phyloP scores from a whole-genome alignment of 805 yeast genomes.

The Candida suzukii region DNA sequence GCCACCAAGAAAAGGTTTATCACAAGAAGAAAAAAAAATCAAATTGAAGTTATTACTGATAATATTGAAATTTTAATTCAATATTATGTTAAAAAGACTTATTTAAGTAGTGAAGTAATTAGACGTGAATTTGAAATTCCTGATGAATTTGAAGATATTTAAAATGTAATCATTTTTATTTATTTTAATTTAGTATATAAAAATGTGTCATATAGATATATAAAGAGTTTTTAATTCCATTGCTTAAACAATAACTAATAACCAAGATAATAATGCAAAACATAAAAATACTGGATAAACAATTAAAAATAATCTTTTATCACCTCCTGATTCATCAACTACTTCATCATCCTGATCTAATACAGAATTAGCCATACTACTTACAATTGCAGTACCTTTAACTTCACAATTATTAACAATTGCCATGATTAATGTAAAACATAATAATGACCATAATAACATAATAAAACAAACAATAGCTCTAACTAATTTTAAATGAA shows the following conservation, averaged over 20 bases:
- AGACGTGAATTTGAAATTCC: conserved; percentile 37
- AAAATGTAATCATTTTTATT: too few relatives aligned
- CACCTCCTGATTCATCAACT: conserved; percentile 37
- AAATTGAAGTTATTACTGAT: conserved; percentile 16
- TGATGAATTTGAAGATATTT: conserved; percentile 7
- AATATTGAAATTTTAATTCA: conserved; percentile 34
- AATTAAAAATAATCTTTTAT: conserved; percentile 46
- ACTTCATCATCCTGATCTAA: conserved; percentile 6
- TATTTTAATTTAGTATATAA: conserved; percentile 21
- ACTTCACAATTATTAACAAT: conserved; percentile 32
- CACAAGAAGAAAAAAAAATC: conserved; percentile 32
- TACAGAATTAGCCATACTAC: conserved; percentile 10
- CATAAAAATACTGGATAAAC: conserved; percentile 47
- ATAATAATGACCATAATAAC: conserved; percentile 44
- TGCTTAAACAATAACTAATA: conserved; percentile 39
- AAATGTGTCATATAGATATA: conserved; percentile 8
- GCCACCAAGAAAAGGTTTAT: conserved; percentile 13
- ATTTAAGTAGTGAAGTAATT: conserved; percentile 23
- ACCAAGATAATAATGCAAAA: conserved; percentile 48
- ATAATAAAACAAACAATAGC: conserved; percentile 33
- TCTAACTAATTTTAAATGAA: conserved; percentile 36
- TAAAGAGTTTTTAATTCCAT: conserved; percentile 11
- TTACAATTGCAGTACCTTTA: conserved; percentile 7
- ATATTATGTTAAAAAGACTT: conserved; percentile 26
- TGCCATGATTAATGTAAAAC: conserved; percentile 43